Conservation (phyloP, 768 basidiomycete genomes). For the Pholiota molesta region DNA sequence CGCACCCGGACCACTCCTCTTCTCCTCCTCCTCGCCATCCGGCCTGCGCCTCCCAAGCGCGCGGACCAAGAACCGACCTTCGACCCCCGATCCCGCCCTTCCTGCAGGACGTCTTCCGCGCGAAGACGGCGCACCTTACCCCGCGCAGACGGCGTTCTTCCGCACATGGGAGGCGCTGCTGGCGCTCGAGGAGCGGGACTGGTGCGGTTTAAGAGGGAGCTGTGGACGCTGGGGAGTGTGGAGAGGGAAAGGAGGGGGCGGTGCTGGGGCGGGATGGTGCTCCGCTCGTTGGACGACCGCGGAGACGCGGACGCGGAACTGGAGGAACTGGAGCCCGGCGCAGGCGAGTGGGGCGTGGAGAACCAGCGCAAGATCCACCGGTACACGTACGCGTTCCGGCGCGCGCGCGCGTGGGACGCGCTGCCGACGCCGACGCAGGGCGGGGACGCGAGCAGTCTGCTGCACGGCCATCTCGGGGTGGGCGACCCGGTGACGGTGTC, state of each 20-base stretch:
- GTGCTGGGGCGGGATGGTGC: slow-evolving; percentile 81
- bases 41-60: background rate
- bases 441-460: slow-evolving; percentile 35
- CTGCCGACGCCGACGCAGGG: background rate
- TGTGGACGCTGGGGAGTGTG: slow-evolving; percentile 88
- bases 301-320: too few species aligned
- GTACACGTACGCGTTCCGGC: slow-evolving; percentile 75
- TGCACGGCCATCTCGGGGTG: slow-evolving; percentile 76
- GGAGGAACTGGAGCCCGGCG: too few species aligned
- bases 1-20: slow-evolving; percentile 9
- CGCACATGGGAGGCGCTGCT: slow-evolving; percentile 88
- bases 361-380: slow-evolving; percentile 67
- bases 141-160: slow-evolving; percentile 75
- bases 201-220: slow-evolving; percentile 81
- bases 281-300: slow-evolving; percentile 27
- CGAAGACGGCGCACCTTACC: slow-evolving; percentile 84
- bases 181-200: slow-evolving; percentile 86
- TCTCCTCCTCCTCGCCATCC: background rate
- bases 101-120: slow-evolving; percentile 68
- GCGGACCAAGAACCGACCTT: background rate
- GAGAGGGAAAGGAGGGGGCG: slow-evolving; percentile 83
- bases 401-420: slow-evolving; percentile 23
- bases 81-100: slow-evolving; percentile 39
- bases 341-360: background rate
- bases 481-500: slow-evolving; percentile 90